These are phyloP conservation scores for Aspergillus sp. DNA, from an alignment of 2,329 filamentous ascomycete species.

Conservation along the genomic window DNA sequence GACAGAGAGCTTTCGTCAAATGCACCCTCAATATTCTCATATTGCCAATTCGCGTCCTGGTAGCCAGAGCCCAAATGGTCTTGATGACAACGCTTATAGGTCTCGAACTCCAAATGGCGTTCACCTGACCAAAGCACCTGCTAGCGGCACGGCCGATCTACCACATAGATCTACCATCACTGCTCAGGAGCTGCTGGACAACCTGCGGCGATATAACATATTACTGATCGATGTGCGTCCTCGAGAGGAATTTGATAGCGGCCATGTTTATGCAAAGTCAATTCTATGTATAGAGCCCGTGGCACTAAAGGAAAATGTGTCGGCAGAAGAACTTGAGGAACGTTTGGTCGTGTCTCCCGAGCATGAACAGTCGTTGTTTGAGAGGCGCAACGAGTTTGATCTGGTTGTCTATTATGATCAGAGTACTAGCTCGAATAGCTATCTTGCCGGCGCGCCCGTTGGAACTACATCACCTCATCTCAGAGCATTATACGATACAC, in stretches of 20 bases:
- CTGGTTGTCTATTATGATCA: slow-evolving; percentile 91
- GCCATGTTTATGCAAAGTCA: slow-evolving; percentile 80
- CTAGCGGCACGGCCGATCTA: slow-evolving; percentile 49
- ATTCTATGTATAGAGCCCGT: slow-evolving; percentile 91
- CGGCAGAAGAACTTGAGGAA: slow-evolving; percentile 61
- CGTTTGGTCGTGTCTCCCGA: slow-evolving; percentile 50
- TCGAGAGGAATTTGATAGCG: slow-evolving; percentile 78
- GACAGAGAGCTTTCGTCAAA: slow-evolving; percentile 41
- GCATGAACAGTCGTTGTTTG: slow-evolving; percentile 71
- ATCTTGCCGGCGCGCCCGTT: slow-evolving; percentile 49
- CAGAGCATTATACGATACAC: slow-evolving; percentile 71
- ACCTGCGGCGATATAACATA: slow-evolving; percentile 65
- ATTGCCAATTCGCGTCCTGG: slow-evolving; percentile 33
- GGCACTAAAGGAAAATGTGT: slow-evolving; percentile 66
- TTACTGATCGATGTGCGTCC: slow-evolving; percentile 83
- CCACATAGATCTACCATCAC: slow-evolving; percentile 63
- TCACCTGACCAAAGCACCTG: slow-evolving; percentile 36
- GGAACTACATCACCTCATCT: slow-evolving; percentile 57
- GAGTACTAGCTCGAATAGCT: slow-evolving; percentile 59
- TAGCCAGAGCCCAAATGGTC: slow-evolving; percentile 34
- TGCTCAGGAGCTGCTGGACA: slow-evolving; percentile 68
- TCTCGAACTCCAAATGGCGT: slow-evolving; percentile 46
- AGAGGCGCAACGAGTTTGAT: slow-evolving; percentile 72
- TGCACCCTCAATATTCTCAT: slow-evolving; percentile 38
- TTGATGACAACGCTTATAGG: slow-evolving; percentile 45